Percentiles rank a stretch among this genome's conserved stretches.
Evolutionary conservation across 1,284 basidiomycete species (phyloP).

Genomic region (Leccinum pachyderme): DNA sequence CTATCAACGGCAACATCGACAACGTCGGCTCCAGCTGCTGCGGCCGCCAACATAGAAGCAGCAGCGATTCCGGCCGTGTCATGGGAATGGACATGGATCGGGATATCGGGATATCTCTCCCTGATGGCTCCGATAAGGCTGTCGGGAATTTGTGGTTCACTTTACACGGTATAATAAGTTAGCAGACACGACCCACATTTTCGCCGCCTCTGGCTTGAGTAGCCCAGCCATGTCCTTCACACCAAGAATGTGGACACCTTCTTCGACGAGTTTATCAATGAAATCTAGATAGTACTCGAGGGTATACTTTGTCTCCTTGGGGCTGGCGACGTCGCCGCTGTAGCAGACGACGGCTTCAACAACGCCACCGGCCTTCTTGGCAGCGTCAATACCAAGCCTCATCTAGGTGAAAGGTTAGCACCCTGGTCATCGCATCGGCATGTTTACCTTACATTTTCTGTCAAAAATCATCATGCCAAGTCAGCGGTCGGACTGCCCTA

Average conservation of each 20-base stretch:
- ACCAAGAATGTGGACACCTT: conserved; percentile 96
- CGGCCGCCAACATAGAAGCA: conserved; percentile 94
- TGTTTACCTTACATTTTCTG: conserved; percentile 58
- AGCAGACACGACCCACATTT: conserved; percentile 51
- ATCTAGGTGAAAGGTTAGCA: conserved; percentile 52
- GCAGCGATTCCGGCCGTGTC: conserved; percentile 99
- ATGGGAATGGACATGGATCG: conserved; percentile 99
- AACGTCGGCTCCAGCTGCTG: conserved; percentile 95
- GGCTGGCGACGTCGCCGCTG: conserved; percentile 95
- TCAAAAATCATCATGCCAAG: conserved; percentile 3
- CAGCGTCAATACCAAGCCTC: conserved; percentile 96
- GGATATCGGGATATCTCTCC: conserved; percentile 94
- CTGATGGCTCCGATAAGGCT: conserved; percentile 93
- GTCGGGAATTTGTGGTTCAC: conserved; percentile 14
- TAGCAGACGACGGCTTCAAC: conserved; percentile 98
- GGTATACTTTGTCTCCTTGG: conserved; percentile 97
- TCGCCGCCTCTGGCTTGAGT: conserved; percentile 93
- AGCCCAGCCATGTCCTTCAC: conserved; percentile 99
- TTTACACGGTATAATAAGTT: background rate
- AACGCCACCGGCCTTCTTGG: conserved; percentile 99
- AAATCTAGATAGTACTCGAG: conserved; percentile 98
- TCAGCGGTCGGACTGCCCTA: conserved; percentile 9
- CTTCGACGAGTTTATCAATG: conserved; percentile 88
- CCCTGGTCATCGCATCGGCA: background rate
- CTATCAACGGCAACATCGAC: conserved; percentile 99